A percentile compares a stretch with the other conserved stretches of the same genome.
Conservation (phyloP, 1,139 yeast genomes). For the Suhomyces wounanorum region DNA sequence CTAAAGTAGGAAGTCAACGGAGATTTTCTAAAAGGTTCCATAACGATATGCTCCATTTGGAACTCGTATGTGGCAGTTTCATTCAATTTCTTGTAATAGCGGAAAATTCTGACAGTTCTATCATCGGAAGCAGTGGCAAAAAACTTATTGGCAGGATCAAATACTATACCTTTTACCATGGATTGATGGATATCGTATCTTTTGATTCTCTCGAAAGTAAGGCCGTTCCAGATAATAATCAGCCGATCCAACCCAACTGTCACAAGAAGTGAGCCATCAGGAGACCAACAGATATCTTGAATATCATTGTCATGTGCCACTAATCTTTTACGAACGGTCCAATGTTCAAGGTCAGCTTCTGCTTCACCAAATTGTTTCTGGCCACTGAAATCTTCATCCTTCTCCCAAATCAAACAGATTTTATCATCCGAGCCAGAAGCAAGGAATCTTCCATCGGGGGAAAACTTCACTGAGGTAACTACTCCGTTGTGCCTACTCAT, state of each 20-base stretch:
- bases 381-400: conserved; percentile 62
- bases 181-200: conserved; percentile 91
- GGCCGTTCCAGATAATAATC: conserved; percentile 90
- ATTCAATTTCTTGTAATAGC: conserved; percentile 69
- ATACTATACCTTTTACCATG: conserved; percentile 93
- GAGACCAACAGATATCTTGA: conserved; percentile 98
- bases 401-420: conserved; percentile 89
- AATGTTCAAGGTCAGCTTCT: conserved; percentile 75
- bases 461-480: conserved; percentile 87
- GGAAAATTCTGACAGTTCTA: conserved; percentile 80
- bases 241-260: conserved; percentile 93
- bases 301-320: conserved; percentile 97
- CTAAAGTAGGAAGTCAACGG: conserved; percentile 93
- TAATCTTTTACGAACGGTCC: conserved; percentile 88
- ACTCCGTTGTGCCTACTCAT: conserved; percentile 92
- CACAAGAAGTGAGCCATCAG: conserved; percentile 85
- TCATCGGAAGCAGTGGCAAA: conserved; percentile 98
- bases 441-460: conserved; percentile 86
- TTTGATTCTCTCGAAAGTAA: conserved; percentile 86
- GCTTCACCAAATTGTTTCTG: conserved; percentile 51
- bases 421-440: conserved; percentile 97
- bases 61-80: conserved; percentile 75
- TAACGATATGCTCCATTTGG: conserved; percentile 78
- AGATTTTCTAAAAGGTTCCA: conserved; percentile 83
- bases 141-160: conserved; percentile 96